Conservation (phyloP, 352 stramenopile species). For the Phytophthora pini region DNA sequence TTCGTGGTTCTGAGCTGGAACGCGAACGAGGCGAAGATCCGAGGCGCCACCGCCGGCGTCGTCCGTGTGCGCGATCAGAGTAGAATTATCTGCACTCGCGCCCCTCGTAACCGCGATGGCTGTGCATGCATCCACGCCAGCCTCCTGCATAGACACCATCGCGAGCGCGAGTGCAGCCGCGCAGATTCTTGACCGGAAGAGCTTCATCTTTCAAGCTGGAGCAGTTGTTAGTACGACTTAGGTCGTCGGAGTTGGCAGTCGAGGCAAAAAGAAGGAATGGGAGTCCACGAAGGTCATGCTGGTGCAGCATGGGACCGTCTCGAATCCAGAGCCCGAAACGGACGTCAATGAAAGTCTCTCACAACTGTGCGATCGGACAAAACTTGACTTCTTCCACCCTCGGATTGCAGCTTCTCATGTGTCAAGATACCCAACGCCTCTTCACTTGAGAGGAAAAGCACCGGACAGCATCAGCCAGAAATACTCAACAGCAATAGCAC, state of each 20-base stretch:
- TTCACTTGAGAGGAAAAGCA: slow-evolving; percentile 15
- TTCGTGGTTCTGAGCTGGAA: slow-evolving; percentile 84
- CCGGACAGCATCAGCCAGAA: neutral
- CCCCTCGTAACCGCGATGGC: slow-evolving; percentile 85
- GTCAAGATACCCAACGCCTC: slow-evolving; percentile 9
- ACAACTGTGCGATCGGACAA: slow-evolving; percentile 12
- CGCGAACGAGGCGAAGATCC: slow-evolving; percentile 91
- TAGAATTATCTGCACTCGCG: slow-evolving; percentile 83
- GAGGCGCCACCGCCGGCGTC: slow-evolving; percentile 79
- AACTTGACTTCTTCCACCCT: slow-evolving; percentile 17
- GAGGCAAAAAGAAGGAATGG: slow-evolving; percentile 30
- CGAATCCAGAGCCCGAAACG: slow-evolving; percentile 10
- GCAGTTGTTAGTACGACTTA: slow-evolving; percentile 4
- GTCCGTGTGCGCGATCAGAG: slow-evolving; percentile 91
- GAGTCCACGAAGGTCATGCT: slow-evolving; percentile 5
- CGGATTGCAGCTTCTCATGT: slow-evolving; percentile 24
- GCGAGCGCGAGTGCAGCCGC: slow-evolving; percentile 10
- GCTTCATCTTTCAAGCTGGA: slow-evolving; percentile 26
- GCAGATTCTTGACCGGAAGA: slow-evolving; percentile 17
- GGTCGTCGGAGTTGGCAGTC: slow-evolving; percentile 15
- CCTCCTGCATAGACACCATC: slow-evolving; percentile 11
- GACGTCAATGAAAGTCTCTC: slow-evolving; percentile 30
- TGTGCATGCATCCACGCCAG: slow-evolving; percentile 73
- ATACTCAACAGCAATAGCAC: neutral
- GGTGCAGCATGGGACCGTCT: neutral